Evolutionary conservation across 306 rosid species (phyloP).

Genomic region (Luffa aegyptiaca): DNA sequence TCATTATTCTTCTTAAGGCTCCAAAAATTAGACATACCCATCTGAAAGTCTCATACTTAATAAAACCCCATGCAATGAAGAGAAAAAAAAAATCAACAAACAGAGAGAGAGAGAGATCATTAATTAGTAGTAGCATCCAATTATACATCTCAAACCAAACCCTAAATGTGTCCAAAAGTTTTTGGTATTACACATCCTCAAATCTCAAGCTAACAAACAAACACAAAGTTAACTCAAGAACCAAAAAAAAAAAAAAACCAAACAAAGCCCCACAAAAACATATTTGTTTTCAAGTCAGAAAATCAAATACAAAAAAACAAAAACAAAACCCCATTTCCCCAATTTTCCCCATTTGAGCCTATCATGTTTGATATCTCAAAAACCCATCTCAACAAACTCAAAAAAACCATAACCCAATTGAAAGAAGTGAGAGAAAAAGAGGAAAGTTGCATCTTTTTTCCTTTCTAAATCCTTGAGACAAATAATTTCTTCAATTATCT

Average conservation of each 20-base stretch:
- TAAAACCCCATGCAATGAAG: not conserved
- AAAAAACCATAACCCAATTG: not conserved
- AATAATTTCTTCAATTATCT: not conserved
- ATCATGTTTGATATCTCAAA: not conserved
- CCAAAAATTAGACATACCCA: not conserved
- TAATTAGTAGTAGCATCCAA: not conserved
- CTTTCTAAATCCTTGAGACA: not conserved
- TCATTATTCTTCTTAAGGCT: not conserved
- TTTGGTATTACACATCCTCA: not conserved
- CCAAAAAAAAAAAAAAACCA: not conserved
- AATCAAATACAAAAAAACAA: not conserved
- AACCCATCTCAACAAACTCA: not conserved
- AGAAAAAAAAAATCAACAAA: not conserved
- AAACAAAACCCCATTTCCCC: not conserved
- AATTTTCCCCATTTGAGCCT: not conserved
- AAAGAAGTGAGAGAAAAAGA: not conserved
- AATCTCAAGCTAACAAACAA: conserved; percentile 1
- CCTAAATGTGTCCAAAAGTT: not conserved
- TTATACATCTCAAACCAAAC: not conserved
- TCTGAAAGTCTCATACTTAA: not conserved
- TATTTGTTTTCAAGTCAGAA: not conserved
- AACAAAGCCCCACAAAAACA: not conserved
- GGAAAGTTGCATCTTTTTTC: not conserved
- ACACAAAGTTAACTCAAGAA: not conserved
- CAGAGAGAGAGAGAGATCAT: not conserved